These are phyloP conservation scores for Volvox carteri DNA, from an alignment of 163 green algal species.

Conservation along the genomic window DNA sequence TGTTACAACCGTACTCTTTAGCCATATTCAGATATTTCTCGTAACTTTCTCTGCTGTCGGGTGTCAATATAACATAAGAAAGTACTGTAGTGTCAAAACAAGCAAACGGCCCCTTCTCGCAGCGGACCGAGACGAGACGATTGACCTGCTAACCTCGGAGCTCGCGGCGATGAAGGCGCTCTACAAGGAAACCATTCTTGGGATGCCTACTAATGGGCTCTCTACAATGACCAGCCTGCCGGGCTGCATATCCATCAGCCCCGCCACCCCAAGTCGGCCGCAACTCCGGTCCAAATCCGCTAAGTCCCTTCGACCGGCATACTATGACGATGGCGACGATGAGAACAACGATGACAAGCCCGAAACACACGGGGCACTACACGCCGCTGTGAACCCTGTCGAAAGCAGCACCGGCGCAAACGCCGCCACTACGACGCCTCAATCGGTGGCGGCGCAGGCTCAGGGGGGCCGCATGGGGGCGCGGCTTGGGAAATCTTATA, in stretches of 20 bases:
- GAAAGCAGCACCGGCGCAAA: background rate
- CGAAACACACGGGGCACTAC: no score
- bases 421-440: background rate
- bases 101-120: background rate
- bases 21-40: no score
- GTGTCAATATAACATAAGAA: no score
- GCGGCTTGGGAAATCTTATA: background rate
- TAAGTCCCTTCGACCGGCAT: no score
- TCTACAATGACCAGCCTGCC: no score
- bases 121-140: background rate
- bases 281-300: background rate
- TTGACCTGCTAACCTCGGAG: background rate
- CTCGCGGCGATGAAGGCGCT: background rate
- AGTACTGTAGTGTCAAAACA: no score
- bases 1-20: no score
- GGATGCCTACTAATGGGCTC: background rate
- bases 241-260: no score
- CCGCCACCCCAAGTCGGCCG: background rate
- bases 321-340: background rate
- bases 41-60: no score
- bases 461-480: background rate
- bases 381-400: background rate
- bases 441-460: background rate
- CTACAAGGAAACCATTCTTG: slow-evolving; percentile 1
- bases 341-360: background rate